Evolutionary conservation across 106 monocot genomes (phyloP), one percentile per base, ranked within the genome.

Genomic region (Dendrobium nobile): DNA sequence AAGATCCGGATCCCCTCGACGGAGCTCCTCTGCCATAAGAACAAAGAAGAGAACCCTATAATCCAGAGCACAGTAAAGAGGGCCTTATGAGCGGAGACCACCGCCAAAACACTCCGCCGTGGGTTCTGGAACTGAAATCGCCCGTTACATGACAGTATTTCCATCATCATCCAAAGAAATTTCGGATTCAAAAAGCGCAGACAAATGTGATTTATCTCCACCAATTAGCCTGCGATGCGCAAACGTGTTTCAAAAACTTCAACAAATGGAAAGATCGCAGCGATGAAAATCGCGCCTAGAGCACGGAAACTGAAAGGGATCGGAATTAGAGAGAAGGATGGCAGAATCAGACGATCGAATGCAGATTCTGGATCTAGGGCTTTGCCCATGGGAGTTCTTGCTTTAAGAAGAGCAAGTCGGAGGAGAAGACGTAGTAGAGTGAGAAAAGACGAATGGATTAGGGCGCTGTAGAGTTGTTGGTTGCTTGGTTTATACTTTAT

Each of bases 11-110:
- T 9, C 26, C 75, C 61, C 24, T 48, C 81, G 7, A 73, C 33
- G 17, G 79, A 73, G n/a, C 73, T 45, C 72, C 81, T 26, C 83
- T 87, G 85, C 90, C 87, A 85, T n/a, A 85, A 16, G 74, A 91
- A 78, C 54, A 84, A 31, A 7, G 61, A 75, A 13, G 78, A 74
- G 51, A 86, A 78, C 26, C 54, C 78, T 7, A 78, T 8, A 80
- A 82, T 47, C 91, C 91, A 91, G 24, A 86, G 80, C 9, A 73
- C 10, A 26, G 55, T 72, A 47, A 85, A 40, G 47, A 85, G 20
- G 2, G 41, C 33, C 67, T 56, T 64, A 74, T 79, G 73, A 13
- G 79, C 77, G 3, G 84, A 45, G 22, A 85, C 45, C 51, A 61
- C 5, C 33, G 67, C 27, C 18, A 65, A 44, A 22, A 85, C 47